A percentile compares a stretch with the other conserved stretches of the same genome.
These are phyloP conservation scores for Claviceps paspali DNA, from an alignment of 2,329 filamentous ascomycete genomes.

Conservation along the genomic window DNA sequence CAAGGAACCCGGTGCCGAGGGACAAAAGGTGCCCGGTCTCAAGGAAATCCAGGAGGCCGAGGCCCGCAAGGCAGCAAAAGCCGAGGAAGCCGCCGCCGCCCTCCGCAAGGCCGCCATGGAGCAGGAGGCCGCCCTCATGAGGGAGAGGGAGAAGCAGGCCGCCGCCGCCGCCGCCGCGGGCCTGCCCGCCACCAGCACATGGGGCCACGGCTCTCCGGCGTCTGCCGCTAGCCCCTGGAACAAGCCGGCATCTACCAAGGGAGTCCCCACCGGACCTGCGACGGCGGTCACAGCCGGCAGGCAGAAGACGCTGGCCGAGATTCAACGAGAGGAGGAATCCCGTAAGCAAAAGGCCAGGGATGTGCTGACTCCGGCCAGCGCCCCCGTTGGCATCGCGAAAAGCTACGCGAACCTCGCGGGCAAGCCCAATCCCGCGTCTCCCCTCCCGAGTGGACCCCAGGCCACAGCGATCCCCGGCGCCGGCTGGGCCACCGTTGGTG, in stretches of 20 bases:
- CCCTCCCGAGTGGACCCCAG: slow-evolving; percentile 15
- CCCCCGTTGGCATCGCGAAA: slow-evolving; percentile 48
- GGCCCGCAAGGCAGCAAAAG: slow-evolving; percentile 80
- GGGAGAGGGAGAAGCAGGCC: slow-evolving; percentile 39
- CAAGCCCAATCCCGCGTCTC: slow-evolving; percentile 36
- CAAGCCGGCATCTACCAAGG: slow-evolving; percentile 41
- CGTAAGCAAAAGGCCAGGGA: slow-evolving; percentile 57
- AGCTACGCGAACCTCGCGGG: slow-evolving; percentile 89
- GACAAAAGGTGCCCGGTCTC: slow-evolving; percentile 73
- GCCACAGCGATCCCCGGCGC: slow-evolving; percentile 12
- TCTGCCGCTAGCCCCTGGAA: slow-evolving; percentile 52
- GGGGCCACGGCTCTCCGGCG: slow-evolving; percentile 66
- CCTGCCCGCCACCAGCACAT: slow-evolving; percentile 76
- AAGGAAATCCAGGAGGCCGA: slow-evolving; percentile 96
- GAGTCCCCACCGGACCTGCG: slow-evolving; percentile 11
- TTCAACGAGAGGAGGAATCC: slow-evolving; percentile 84
- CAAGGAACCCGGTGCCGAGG: slow-evolving; percentile 57
- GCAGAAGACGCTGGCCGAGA: slow-evolving; percentile 90
- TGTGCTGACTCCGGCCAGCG: slow-evolving; percentile 29
- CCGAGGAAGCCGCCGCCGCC: slow-evolving; percentile 65
- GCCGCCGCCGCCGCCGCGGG: slow-evolving; percentile 51
- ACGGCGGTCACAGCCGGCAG: slow-evolving; percentile 16
- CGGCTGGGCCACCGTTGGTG: slow-evolving; percentile 91
- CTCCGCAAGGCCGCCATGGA: slow-evolving; percentile 65
- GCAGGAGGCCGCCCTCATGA: slow-evolving; percentile 51